These are phyloP conservation scores for Beauveria brongniartii DNA, from an alignment of 2,329 filamentous ascomycete species.

Conservation along the genomic window DNA sequence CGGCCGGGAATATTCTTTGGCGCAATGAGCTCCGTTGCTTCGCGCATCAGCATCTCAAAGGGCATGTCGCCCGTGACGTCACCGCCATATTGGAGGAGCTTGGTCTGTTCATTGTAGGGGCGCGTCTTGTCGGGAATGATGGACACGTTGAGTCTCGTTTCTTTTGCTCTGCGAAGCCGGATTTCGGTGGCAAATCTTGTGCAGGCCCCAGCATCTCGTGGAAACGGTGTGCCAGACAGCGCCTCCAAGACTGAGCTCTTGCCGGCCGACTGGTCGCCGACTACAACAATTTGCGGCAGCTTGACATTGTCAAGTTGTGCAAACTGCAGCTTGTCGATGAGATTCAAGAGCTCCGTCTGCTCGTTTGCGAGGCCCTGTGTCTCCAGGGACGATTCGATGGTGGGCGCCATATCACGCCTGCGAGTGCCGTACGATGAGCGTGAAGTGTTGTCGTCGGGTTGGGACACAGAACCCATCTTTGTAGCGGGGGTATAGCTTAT, in stretches of 20 bases:
- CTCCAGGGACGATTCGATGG: conserved; percentile 40
- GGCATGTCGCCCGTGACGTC: conserved; percentile 34
- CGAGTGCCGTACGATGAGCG: conserved; percentile 10
- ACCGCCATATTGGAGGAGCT: conserved; percentile 40
- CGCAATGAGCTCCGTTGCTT: conserved; percentile 43
- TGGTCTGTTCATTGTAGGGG: conserved; percentile 37
- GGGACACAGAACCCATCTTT: background rate
- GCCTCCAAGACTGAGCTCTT: conserved; percentile 58
- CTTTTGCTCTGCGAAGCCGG: conserved; percentile 40
- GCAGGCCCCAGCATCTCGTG: conserved; percentile 50
- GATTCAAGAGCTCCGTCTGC: conserved; percentile 48
- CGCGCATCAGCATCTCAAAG: conserved; percentile 43
- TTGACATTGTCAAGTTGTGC: conserved; percentile 43
- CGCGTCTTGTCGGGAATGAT: conserved; percentile 47
- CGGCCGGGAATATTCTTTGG: conserved; percentile 41
- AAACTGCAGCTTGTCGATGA: conserved; percentile 48
- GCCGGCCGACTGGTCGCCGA: conserved; percentile 56
- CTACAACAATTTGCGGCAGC: conserved; percentile 55
- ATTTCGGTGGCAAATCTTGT: conserved; percentile 56
- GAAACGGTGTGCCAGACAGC: conserved; percentile 55
- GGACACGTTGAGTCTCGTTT: conserved; percentile 38
- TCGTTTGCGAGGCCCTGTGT: conserved; percentile 44
- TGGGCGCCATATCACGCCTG: conserved; percentile 28
- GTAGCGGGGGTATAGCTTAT: background rate
- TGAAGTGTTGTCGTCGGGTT: conserved; percentile 1